These are phyloP conservation scores for Cryoendolithus antarcticus DNA, from an alignment of 2,329 filamentous ascomycete genomes.

Conservation along the genomic window DNA sequence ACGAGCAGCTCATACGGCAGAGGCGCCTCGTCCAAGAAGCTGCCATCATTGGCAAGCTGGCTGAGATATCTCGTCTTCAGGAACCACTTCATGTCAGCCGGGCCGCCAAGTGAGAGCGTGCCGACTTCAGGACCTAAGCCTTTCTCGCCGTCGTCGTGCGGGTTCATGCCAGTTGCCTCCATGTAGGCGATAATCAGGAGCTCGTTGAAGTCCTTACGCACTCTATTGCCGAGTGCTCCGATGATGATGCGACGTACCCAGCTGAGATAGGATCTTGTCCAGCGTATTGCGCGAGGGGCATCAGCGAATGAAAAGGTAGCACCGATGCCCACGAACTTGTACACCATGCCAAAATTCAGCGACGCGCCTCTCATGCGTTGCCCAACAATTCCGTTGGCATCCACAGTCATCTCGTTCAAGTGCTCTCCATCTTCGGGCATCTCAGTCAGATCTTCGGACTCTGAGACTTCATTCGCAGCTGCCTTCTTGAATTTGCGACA, in stretches of 20 bases:
- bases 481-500: neutral
- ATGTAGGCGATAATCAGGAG: slow-evolving; percentile 52
- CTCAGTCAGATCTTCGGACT: neutral
- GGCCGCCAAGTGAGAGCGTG: slow-evolving; percentile 47
- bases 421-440: neutral
- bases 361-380: slow-evolving; percentile 23
- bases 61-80: slow-evolving; percentile 41
- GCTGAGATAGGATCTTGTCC: slow-evolving; percentile 40
- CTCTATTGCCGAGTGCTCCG: slow-evolving; percentile 4
- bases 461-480: neutral
- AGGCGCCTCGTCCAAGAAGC: slow-evolving; percentile 22
- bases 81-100: slow-evolving; percentile 46
- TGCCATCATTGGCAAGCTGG: slow-evolving; percentile 22
- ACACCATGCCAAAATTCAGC: slow-evolving; percentile 43
- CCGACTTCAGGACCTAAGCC: slow-evolving; percentile 52
- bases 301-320: slow-evolving; percentile 38
- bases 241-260: slow-evolving; percentile 38
- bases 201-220: slow-evolving; percentile 46
- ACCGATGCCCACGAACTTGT: slow-evolving; percentile 52
- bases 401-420: neutral
- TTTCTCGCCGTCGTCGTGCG: slow-evolving; percentile 54
- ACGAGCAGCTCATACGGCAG: slow-evolving; percentile 7
- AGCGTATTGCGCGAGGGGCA: slow-evolving; percentile 35
- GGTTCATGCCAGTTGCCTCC: slow-evolving; percentile 47
- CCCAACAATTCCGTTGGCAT: slow-evolving; percentile 10